Evolutionary conservation across 345 rosid genomes (phyloP).

Genomic region (Fremontodendron californicum): DNA sequence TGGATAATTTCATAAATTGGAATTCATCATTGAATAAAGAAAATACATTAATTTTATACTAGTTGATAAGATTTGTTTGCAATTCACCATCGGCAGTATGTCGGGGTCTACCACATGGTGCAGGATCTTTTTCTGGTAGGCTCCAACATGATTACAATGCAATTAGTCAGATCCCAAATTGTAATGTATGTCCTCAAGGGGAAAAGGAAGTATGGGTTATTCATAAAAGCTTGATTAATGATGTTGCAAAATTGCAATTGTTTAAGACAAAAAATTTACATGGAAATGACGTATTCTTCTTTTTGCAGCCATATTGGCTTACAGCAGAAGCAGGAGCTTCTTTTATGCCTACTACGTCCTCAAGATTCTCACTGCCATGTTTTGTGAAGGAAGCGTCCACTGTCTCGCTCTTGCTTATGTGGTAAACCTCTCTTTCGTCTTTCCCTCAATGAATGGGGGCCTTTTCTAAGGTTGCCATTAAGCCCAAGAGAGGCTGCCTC

Average conservation of each 20-base stretch:
- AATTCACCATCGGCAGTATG: background rate
- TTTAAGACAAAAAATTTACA: background rate
- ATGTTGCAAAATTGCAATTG: background rate
- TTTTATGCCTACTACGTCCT: constrained; percentile 66
- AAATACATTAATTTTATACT: too few species aligned
- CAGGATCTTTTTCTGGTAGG: background rate
- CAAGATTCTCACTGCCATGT: constrained; percentile 60
- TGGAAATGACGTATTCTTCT: background rate
- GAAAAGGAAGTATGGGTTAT: too few species aligned
- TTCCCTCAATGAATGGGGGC: background rate
- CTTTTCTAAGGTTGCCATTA: background rate
- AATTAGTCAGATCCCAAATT: background rate
- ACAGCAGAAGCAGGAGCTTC: constrained; percentile 57
- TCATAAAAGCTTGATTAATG: background rate
- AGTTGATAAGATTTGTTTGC: background rate
- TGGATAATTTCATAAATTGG: background rate
- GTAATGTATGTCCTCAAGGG: background rate
- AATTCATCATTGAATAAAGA: background rate
- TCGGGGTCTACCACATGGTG: background rate
- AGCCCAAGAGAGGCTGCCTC: background rate
- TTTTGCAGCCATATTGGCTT: constrained; percentile 61
- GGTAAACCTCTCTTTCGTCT: constrained; percentile 37
- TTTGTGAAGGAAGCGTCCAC: constrained; percentile 77
- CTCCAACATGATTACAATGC: background rate
- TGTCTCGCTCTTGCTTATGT: constrained; percentile 87